Base-by-base conservation (phyloP, 75 land plant genomes). In the Picea glauca region DNA sequence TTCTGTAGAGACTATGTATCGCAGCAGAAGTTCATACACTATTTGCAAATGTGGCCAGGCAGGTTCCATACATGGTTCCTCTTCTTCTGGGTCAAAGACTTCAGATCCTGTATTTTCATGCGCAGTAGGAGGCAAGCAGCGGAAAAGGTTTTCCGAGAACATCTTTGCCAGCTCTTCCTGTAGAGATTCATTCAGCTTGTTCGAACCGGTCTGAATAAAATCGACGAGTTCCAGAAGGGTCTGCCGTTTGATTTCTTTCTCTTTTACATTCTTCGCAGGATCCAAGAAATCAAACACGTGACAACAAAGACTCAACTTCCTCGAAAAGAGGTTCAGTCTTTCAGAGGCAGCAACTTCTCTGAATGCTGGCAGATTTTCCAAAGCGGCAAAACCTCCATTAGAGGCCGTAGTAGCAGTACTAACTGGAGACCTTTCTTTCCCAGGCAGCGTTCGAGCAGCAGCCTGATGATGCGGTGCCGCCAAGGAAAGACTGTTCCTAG, bases 51-150 rank as follows among this genome's bases (percentile, higher is more conserved):
- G 92, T 14, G 82, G 80, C 92, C 92, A 90, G 20, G 91, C 81
- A 20, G 92, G 88, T 60, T 90, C 92, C 80, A 90, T 86, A 61
- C 70, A 75, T 0, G 92, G 91, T 77, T 88, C 91, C 46, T 88
- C 90, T 56, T 88, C 91, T 15, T 90, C 91, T 15, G 76, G 87
- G 46, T 90, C 91, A 20, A 80, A 74, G 38, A 81, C 63, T 57
- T 81, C 82, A 8, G 74, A 74, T 14, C 57, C 13, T n/a, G 80
- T 67, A 65, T 76, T 82, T 1, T 80, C 76, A 32, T 83, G 68
- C 50, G 75, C 60, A 26, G 84, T 72, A 58, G 91, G 91, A 13
- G 91, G 86, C 58, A 86, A 79, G 5, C 58, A 60, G 72, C 92
- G 62, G 62, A 90, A 90, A n/a, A 90, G 58, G 59, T 90, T 90